These are phyloP conservation scores for Penicillium argentinense DNA, from an alignment of 495 filamentous ascomycete genomes.

Conservation along the genomic window DNA sequence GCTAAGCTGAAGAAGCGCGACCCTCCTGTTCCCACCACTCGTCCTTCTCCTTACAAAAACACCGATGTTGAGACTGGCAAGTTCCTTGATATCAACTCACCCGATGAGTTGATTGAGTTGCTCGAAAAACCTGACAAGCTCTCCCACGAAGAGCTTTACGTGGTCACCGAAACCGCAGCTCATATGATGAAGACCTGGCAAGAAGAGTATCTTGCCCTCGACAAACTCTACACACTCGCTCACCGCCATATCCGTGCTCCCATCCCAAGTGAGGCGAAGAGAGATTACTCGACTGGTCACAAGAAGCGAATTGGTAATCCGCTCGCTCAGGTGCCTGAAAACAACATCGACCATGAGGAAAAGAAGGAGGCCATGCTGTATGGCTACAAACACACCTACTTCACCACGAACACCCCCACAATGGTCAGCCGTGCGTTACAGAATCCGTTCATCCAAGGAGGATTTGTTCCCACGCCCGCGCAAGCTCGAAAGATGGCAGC, in stretches of 20 bases:
- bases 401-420: conserved; percentile 9
- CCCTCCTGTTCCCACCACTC: conserved; percentile 42
- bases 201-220: conserved; percentile 61
- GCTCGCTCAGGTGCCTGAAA: conserved; percentile 19
- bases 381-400: conserved; percentile 37
- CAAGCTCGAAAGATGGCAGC: conserved; percentile 40
- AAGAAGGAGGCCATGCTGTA: conserved; percentile 46
- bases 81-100: conserved; percentile 44
- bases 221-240: conserved; percentile 53
- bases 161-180: conserved; percentile 51
- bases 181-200: conserved; percentile 59
- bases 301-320: conserved; percentile 23
- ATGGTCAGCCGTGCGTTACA: conserved; percentile 27
- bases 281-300: conserved; percentile 11
- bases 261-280: conserved; percentile 14
- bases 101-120: conserved; percentile 35
- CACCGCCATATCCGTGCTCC: conserved; percentile 33
- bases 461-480: conserved; percentile 44
- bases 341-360: conserved; percentile 32
- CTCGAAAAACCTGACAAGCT: conserved; percentile 38
- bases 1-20: conserved; percentile 44
- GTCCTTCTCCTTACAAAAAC: conserved; percentile 44
- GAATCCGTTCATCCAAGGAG: conserved; percentile 44
- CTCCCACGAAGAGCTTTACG: conserved; percentile 51
- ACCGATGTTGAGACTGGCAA: conserved; percentile 33